These are phyloP conservation scores for Pascua sp. DNA, from an alignment of 1,284 basidiomycete genomes.

Conservation along the genomic window DNA sequence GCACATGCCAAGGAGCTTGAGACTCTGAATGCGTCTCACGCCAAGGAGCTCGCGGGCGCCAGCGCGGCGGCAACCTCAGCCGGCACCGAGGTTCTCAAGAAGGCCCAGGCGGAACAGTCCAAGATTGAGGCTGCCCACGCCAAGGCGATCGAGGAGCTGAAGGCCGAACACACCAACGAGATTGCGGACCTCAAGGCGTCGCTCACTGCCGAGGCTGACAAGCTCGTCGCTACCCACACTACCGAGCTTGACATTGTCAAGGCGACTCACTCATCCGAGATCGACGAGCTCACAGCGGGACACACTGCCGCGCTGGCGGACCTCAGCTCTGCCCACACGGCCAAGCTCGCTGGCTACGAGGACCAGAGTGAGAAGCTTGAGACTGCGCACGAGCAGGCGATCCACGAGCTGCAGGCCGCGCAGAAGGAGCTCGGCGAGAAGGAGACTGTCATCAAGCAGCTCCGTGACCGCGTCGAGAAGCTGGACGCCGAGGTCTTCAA, in stretches of 20 bases:
- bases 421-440: constrained; percentile 18
- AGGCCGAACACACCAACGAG: neutral
- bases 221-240: constrained; percentile 19
- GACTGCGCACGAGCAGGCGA: constrained; percentile 1
- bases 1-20: constrained; percentile 4
- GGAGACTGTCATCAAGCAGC: constrained; percentile 4
- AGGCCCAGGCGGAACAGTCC: neutral
- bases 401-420: neutral
- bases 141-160: neutral
- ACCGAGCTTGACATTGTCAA: constrained; percentile 26
- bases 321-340: too few relatives aligned
- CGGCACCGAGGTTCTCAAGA: constrained; percentile 8
- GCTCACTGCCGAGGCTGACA: constrained; percentile 14
- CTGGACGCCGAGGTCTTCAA: constrained; percentile 7
- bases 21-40: constrained; percentile 7
- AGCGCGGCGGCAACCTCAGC: neutral
- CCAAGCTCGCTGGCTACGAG: neutral
- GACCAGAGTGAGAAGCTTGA: constrained; percentile 1
- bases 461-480: constrained; percentile 10
- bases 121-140: neutral
- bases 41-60: neutral
- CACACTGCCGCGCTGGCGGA: neutral
- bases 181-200: constrained; percentile 12
- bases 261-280: constrained; percentile 16
- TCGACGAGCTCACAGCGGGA: neutral